A percentile compares a stretch with the other conserved stretches of the same genome.
Conservation (phyloP, 2,329 filamentous ascomycete genomes). For the Colletotrichum truncatum region DNA sequence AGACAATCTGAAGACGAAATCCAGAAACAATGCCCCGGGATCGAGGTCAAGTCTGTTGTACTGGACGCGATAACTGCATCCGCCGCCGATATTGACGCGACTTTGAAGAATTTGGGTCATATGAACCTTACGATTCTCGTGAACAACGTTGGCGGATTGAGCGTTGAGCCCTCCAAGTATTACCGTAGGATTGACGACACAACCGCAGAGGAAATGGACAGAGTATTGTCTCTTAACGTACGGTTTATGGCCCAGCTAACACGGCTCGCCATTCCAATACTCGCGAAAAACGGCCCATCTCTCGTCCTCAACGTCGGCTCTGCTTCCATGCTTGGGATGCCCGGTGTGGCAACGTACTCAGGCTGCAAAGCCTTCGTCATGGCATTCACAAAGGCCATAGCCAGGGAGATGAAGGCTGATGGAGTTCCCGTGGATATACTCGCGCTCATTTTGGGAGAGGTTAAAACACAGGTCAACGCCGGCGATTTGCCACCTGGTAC, state of each 20-base stretch:
- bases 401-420: slow-evolving; percentile 37
- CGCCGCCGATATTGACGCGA: slow-evolving; percentile 23
- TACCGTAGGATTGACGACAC: too few species aligned
- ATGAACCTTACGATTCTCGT: slow-evolving; percentile 42
- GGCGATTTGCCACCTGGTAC: neutral
- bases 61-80: slow-evolving; percentile 39
- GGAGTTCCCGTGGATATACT: slow-evolving; percentile 39
- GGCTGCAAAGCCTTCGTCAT: slow-evolving; percentile 43
- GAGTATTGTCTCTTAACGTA: slow-evolving; percentile 41
- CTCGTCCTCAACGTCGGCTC: slow-evolving; percentile 42
- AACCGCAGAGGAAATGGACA: slow-evolving; percentile 39
- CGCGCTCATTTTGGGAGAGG: slow-evolving; percentile 39
- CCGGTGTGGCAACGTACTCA: slow-evolving; percentile 41
- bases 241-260: slow-evolving; percentile 46
- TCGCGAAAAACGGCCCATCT: slow-evolving; percentile 33
- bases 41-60: slow-evolving; percentile 39
- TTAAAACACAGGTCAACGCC: slow-evolving; percentile 25
- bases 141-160: slow-evolving; percentile 43
- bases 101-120: slow-evolving; percentile 13
- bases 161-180: slow-evolving; percentile 40
- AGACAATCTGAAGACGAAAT: slow-evolving; percentile 32
- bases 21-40: slow-evolving; percentile 29
- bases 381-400: slow-evolving; percentile 37
- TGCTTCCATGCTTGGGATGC: slow-evolving; percentile 35
- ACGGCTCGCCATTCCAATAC: slow-evolving; percentile 33